Evolutionary conservation across 140 eudicot species (phyloP), one percentile per base, ranked within the genome.

Genomic region (Bidens hawaiensis): DNA sequence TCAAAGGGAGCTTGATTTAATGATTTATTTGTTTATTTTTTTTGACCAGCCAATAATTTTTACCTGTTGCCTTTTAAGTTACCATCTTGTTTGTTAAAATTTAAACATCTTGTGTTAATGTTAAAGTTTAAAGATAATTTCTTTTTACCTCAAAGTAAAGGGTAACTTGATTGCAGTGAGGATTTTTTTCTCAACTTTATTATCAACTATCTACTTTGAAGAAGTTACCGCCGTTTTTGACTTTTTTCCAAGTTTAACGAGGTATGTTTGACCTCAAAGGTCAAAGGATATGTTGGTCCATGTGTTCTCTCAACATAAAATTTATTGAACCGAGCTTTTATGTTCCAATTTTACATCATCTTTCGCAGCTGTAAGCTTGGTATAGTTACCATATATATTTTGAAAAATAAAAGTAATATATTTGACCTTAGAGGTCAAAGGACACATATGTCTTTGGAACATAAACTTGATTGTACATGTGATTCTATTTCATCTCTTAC

Each of bases 101-200:
- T 18, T 31, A 12, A 31, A 48, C 28, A 19, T 24, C 21, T 57
- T 62, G 14, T 31, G 69, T 60, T 27, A 25, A 48, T 50, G 19
- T 26, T 61, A 16, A 4, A 12, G 26, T 61, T 23, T 13, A 13
- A 18, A 12, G 55, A 2, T 53, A 11, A 14, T 23, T 21, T 69
- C n/a, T 31, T 45, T 41, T 25, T 48, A 70, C 45, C 26, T 61
- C 8, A 25, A 6, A 60, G 27, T 63, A 61, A 61, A 71, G 54
- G 53, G 38, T 19, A 36, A 42, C 47, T 43, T 18, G 47, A 42
- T 68, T 65, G 38, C 13, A 16, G 22, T 49, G 36, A 65, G 21
- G 33, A 34, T 38, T 48, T 36, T 49, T 65, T 33, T 51, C 4
- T 28, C 6, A 24, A 21, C 21, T 31, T 33, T 48, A 34, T 19